Conservation (phyloP, 768 basidiomycete genomes). For the Lepiota venenata region DNA sequence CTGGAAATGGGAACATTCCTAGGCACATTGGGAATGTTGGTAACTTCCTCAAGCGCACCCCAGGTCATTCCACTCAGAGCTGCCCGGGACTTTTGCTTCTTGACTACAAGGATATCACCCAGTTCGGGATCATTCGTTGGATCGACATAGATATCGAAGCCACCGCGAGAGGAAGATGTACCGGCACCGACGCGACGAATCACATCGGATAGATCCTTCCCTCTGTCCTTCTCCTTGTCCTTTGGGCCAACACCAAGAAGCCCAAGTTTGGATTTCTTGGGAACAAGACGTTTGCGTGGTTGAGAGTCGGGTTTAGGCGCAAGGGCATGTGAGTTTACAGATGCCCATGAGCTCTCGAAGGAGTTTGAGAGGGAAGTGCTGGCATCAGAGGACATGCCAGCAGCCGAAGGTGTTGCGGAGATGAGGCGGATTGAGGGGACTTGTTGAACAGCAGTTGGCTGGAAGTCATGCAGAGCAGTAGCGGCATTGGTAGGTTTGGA, state of each 20-base stretch:
- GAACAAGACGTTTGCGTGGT: slow-evolving; percentile 50
- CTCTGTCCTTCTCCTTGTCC: slow-evolving; percentile 29
- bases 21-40: slow-evolving; percentile 42
- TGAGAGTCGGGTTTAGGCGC: slow-evolving; percentile 25
- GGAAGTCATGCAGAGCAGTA: slow-evolving; percentile 17
- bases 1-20: slow-evolving; percentile 2
- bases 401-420: slow-evolving; percentile 60
- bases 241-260: slow-evolving; percentile 28
- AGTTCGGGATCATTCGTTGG: slow-evolving; percentile 60
- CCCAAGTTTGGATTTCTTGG: slow-evolving; percentile 67
- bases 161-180: slow-evolving; percentile 32
- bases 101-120: slow-evolving; percentile 68
- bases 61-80: slow-evolving; percentile 60
- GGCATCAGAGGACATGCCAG: slow-evolving; percentile 35
- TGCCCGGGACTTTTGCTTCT: slow-evolving; percentile 69
- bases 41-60: slow-evolving; percentile 52
- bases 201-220: slow-evolving; percentile 58
- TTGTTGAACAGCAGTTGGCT: slow-evolving; percentile 6
- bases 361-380: slow-evolving; percentile 30
- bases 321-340: slow-evolving; percentile 29
- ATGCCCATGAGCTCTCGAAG: slow-evolving; percentile 34
- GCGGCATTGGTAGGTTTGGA: neutral
- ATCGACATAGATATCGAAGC: slow-evolving; percentile 74
- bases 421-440: slow-evolving; percentile 69
- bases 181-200: slow-evolving; percentile 44